These are phyloP conservation scores for Aspergillus terreus DNA, from an alignment of 2,329 filamentous ascomycete species.

Conservation along the genomic window DNA sequence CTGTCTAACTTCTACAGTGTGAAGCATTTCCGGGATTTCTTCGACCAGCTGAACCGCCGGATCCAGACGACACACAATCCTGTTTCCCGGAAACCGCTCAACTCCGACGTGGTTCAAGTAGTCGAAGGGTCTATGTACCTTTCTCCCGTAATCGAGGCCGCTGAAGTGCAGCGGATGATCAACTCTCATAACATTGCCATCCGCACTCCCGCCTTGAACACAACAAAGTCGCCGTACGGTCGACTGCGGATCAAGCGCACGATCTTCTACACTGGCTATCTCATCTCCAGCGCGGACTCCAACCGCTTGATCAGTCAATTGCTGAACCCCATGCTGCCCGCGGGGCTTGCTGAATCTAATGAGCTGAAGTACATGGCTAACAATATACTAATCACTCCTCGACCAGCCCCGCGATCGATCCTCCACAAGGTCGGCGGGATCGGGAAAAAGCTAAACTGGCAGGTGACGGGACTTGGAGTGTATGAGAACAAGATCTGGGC, in stretches of 20 bases:
- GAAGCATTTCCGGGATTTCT: slow-evolving; percentile 80
- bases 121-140: slow-evolving; percentile 69
- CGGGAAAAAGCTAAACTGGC: slow-evolving; percentile 78
- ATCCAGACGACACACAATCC: slow-evolving; percentile 41
- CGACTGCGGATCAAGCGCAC: slow-evolving; percentile 74
- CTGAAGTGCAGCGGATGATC: slow-evolving; percentile 83
- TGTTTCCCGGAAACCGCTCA: slow-evolving; percentile 61
- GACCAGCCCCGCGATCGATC: slow-evolving; percentile 67
- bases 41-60: slow-evolving; percentile 69
- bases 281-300: slow-evolving; percentile 69
- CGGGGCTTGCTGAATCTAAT: slow-evolving; percentile 56
- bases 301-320: slow-evolving; percentile 65
- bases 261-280: slow-evolving; percentile 89
- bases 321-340: slow-evolving; percentile 56
- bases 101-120: slow-evolving; percentile 81
- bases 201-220: slow-evolving; percentile 29
- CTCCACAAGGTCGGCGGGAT: slow-evolving; percentile 83
- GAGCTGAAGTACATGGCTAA: slow-evolving; percentile 82
- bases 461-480: slow-evolving; percentile 70
- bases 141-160: slow-evolving; percentile 73
- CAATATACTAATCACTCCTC: slow-evolving; percentile 83
- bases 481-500: slow-evolving; percentile 86
- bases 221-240: slow-evolving; percentile 41
- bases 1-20: slow-evolving; percentile 44
- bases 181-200: slow-evolving; percentile 69